phyloP scores from a whole-genome alignment of 2,329 filamentous ascomycete genomes.

The Didymella pinodella region DNA sequence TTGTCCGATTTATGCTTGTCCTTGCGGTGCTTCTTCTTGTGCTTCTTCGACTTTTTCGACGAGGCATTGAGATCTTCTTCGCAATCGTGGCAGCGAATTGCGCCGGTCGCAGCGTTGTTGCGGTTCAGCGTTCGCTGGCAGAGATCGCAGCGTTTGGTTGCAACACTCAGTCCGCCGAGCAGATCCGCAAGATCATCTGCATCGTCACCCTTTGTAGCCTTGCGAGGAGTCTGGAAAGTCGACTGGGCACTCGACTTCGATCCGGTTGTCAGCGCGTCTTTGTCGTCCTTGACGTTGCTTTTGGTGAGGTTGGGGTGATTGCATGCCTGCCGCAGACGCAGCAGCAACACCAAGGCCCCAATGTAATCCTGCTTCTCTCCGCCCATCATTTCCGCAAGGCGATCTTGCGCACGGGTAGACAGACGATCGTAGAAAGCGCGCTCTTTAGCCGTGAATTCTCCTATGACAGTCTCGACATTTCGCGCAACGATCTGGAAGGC shows the following conservation, averaged over 20 bases:
- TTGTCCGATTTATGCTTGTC: slow-evolving; percentile 37
- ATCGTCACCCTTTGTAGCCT: slow-evolving; percentile 64
- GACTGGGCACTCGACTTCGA: slow-evolving; percentile 53
- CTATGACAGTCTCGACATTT: slow-evolving; percentile 81
- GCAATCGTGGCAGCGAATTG: slow-evolving; percentile 75
- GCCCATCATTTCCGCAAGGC: slow-evolving; percentile 87
- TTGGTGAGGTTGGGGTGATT: slow-evolving; percentile 92
- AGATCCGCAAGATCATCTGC: slow-evolving; percentile 86
- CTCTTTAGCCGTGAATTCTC: slow-evolving; percentile 81
- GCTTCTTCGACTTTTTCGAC: slow-evolving; percentile 50
- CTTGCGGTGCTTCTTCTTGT: slow-evolving; percentile 58
- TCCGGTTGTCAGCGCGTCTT: slow-evolving; percentile 78
- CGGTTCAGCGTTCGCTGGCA: slow-evolving; percentile 74
- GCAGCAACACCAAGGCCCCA: slow-evolving; percentile 88
- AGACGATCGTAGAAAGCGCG: slow-evolving; percentile 85
- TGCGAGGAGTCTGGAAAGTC: slow-evolving; percentile 46
- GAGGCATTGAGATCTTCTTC: slow-evolving; percentile 72
- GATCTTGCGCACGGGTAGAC: slow-evolving; percentile 83
- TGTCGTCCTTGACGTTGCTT: slow-evolving; percentile 84
- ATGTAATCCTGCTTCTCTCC: slow-evolving; percentile 85
- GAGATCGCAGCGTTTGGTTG: slow-evolving; percentile 80
- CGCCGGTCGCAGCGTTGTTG: slow-evolving; percentile 62
- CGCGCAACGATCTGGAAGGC: slow-evolving; percentile 92
- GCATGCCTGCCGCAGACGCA: slow-evolving; percentile 90
- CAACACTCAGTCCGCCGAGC: slow-evolving; percentile 82